phyloP scores from a whole-genome alignment of 148 eudicot species.

The Hydrangea macrophylla region DNA sequence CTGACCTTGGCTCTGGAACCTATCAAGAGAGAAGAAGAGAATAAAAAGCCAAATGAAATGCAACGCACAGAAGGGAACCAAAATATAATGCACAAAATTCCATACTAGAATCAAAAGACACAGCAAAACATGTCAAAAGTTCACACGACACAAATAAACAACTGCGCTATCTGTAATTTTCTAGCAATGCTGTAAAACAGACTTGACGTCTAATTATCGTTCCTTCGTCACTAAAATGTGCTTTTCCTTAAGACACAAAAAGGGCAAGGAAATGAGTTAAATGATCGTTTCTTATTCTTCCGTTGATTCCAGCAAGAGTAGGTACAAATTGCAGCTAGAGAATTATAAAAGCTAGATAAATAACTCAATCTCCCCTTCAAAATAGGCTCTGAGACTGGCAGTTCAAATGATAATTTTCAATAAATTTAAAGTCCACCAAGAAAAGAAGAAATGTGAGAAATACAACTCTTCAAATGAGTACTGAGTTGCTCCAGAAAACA shows the following conservation, averaged over 20 bases:
- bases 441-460: background rate
- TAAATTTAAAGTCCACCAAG: background rate
- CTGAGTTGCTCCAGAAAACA: no score
- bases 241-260: background rate
- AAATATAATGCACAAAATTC: background rate
- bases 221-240: background rate
- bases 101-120: constrained; percentile 2
- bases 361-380: no score
- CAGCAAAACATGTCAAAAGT: background rate
- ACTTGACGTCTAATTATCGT: background rate
- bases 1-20: constrained; percentile 53
- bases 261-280: background rate
- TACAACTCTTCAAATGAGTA: no score
- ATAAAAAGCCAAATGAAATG: background rate
- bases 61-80: constrained; percentile 3
- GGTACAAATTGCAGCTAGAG: background rate
- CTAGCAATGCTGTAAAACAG: background rate
- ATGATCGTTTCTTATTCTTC: background rate
- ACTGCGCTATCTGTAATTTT: background rate
- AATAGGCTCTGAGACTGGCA: no score
- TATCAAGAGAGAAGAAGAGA: constrained; percentile 21
- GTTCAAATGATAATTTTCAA: background rate
- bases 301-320: background rate
- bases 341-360: background rate
- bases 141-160: background rate